phyloP scores from a whole-genome alignment of 106 monocot genomes.

The Cymbidium sinense region DNA sequence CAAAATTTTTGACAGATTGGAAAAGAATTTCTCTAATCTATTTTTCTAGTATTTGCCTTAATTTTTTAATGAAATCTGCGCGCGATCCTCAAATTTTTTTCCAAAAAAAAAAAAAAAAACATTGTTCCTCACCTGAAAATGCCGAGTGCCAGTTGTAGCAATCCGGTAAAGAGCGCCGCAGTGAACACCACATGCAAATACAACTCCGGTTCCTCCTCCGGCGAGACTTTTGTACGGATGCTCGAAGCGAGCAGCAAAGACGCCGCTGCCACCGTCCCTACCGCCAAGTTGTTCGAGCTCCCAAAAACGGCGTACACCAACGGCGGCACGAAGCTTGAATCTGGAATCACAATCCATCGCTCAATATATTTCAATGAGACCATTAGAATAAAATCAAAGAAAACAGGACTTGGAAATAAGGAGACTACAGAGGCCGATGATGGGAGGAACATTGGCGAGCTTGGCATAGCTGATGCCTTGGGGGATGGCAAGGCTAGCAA shows the following conservation, averaged over 20 bases:
- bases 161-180: slow-evolving; percentile 67
- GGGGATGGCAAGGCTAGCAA: slow-evolving; percentile 76
- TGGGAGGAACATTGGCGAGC: slow-evolving; percentile 68
- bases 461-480: slow-evolving; percentile 87
- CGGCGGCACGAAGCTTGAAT: slow-evolving; percentile 84
- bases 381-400: too few species aligned
- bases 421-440: slow-evolving; percentile 71
- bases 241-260: slow-evolving; percentile 60
- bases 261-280: slow-evolving; percentile 66
- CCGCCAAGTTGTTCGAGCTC: slow-evolving; percentile 72
- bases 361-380: background rate
- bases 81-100: too few species aligned
- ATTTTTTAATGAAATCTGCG: too few species aligned
- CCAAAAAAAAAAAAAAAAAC: too few species aligned
- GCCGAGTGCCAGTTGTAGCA: slow-evolving; percentile 52
- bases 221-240: slow-evolving; percentile 26
- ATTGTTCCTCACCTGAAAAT: slow-evolving; percentile 38
- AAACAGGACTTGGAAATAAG: background rate
- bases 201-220: slow-evolving; percentile 27
- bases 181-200: slow-evolving; percentile 57
- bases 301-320: slow-evolving; percentile 77
- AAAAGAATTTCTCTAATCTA: too few species aligned
- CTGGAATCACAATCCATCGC: slow-evolving; percentile 17
- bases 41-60: too few species aligned
- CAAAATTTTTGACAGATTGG: too few species aligned